Evolutionary conservation across 1,284 basidiomycete species (phyloP).

Genomic region (Fomitopsis pinicola): DNA sequence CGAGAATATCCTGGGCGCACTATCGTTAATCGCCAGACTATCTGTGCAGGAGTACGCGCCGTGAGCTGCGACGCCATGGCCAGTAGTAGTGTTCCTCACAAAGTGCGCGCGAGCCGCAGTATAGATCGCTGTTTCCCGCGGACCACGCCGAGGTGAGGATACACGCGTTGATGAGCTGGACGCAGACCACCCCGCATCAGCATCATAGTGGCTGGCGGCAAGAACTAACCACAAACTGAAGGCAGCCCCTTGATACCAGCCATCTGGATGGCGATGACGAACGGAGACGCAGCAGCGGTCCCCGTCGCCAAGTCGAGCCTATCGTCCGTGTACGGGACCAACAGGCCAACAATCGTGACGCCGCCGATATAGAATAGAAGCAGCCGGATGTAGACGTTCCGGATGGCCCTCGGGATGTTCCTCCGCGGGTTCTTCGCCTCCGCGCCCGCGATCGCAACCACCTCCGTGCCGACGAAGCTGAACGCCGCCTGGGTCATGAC

Average conservation of each 20-base stretch:
- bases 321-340: conserved; percentile 66
- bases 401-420: conserved; percentile 41
- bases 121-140: conserved; percentile 81
- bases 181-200: not conserved
- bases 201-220: not conserved
- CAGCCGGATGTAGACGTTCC: conserved; percentile 52
- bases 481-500: conserved; percentile 78
- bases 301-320: conserved; percentile 50
- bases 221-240: conserved; percentile 11
- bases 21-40: conserved; percentile 69
- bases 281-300: conserved; percentile 75
- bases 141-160: conserved; percentile 85
- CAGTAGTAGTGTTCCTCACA: conserved; percentile 40
- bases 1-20: conserved; percentile 75
- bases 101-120: conserved; percentile 76
- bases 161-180: conserved; percentile 80
- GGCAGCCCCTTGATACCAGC: conserved; percentile 77
- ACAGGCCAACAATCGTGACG: conserved; percentile 63
- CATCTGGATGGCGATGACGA: conserved; percentile 75
- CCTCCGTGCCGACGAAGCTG: conserved; percentile 81
- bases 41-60: conserved; percentile 38
- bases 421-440: conserved; percentile 27
- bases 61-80: not conserved
- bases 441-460: conserved; percentile 56
- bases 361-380: conserved; percentile 29